Percentiles rank a stretch among this genome's conserved stretches.
phyloP scores from a whole-genome alignment of 2,329 filamentous ascomycete genomes.

The Stemphylium beticola region DNA sequence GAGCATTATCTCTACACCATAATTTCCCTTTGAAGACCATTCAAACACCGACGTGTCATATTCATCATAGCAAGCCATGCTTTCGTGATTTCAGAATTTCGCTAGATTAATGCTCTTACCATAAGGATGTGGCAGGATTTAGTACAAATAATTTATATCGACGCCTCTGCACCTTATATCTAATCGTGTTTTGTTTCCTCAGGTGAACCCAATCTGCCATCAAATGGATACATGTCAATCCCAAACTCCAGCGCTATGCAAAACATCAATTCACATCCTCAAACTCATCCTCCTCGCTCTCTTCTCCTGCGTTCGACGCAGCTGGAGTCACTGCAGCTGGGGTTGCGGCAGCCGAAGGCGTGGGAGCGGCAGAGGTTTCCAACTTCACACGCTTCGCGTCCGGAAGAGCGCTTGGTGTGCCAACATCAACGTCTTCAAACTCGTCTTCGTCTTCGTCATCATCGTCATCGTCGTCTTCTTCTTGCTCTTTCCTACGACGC shows the following conservation, averaged over 20 bases:
- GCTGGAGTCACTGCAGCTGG: conserved; percentile 47
- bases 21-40: not conserved
- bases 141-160: not conserved
- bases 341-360: conserved; percentile 38
- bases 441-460: conserved; percentile 13
- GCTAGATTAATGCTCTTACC: not conserved
- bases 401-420: conserved; percentile 35
- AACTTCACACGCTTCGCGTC: conserved; percentile 68
- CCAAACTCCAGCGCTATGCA: conserved; percentile 21
- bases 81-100: not conserved
- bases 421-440: conserved; percentile 45
- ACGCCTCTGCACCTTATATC: not conserved
- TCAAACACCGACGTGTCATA: not conserved
- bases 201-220: not conserved
- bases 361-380: conserved; percentile 54
- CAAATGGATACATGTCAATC: not conserved
- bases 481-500: conserved; percentile 53
- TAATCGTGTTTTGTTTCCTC: not conserved
- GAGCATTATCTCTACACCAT: not conserved
- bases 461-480: conserved; percentile 50
- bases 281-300: conserved; percentile 56
- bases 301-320: conserved; percentile 54
- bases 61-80: not conserved
- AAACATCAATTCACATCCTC: conserved; percentile 50
- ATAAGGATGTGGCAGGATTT: not conserved